Evolutionary conservation across 345 rosid species (phyloP).

Genomic region (Acer yangbiense): DNA sequence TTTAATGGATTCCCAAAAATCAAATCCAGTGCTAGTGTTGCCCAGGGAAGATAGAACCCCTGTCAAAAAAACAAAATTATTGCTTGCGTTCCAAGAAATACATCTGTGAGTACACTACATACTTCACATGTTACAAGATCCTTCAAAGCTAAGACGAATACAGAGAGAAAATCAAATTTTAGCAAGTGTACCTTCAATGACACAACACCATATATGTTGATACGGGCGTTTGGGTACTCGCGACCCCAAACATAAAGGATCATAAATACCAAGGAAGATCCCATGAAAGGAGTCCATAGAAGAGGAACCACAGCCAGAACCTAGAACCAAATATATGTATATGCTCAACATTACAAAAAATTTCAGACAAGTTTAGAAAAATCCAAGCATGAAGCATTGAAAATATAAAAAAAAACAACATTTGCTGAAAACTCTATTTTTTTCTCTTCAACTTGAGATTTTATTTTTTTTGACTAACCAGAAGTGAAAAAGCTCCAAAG

Average conservation of each 20-base stretch:
- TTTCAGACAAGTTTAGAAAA: too few relatives aligned
- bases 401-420: neutral
- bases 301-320: slow-evolving; percentile 48
- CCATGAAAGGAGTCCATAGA: slow-evolving; percentile 53
- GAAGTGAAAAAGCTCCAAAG: slow-evolving; percentile 65
- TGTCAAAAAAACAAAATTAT: slow-evolving; percentile 12
- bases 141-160: too few relatives aligned
- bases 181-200: slow-evolving; percentile 46
- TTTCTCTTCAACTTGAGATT: neutral
- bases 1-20: slow-evolving; percentile 52
- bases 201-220: slow-evolving; percentile 57
- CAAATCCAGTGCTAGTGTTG: slow-evolving; percentile 59
- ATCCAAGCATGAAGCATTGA: neutral
- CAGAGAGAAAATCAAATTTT: too few relatives aligned
- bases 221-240: slow-evolving; percentile 57
- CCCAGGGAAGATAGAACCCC: slow-evolving; percentile 82
- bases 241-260: slow-evolving; percentile 60
- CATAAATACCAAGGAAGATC: slow-evolving; percentile 61
- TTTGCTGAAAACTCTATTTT: neutral
- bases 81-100: neutral
- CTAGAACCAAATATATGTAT: slow-evolving; percentile 25
- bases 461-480: slow-evolving; percentile 32
- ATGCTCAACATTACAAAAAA: neutral
- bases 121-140: too few relatives aligned
- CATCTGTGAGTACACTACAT: too few relatives aligned